Evolutionary conservation across 1,284 basidiomycete genomes (phyloP), one percentile per base, ranked within the genome.

Genomic region (Volvariella surrecta): DNA sequence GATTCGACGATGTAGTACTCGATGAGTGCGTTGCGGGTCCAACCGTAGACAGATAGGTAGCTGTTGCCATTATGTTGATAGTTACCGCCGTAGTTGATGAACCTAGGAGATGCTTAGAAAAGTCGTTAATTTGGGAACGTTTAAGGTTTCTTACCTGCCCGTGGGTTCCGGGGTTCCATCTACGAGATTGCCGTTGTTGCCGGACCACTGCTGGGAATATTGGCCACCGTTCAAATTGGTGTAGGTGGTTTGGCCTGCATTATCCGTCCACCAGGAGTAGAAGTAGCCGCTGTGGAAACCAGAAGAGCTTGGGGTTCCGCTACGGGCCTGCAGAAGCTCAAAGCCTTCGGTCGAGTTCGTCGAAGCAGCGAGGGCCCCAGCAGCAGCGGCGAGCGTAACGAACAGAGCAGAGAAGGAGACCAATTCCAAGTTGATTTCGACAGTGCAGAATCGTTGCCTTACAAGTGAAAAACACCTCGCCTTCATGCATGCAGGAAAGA

Each of bases 1-100:
- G 54, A 53, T 45, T 69, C 67, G 39, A 58, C 50, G 53, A 67
- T 57, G 56, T 66, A 66, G 55, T 67, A 67, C 51, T 68, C 64
- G 50, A 65, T 53, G 42, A 68, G 59, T 4, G 61, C 54, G 50
- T 52, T 61, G 17, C 53, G 55, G 9, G 61, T 64, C 63, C 61
- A 66, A 13, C 64, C 62, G 41, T 64, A 66, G 32, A 65, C 55
- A 32, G 62, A 55, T 24, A 65, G 58, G 50, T 66, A 66, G 51
- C 57, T 56, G 52, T 65, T 64, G n/a, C 63, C 62, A 50, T 57
- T 56, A 24, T 61, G 58, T 17, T 48, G 48, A 52, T 57, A 63
- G 15, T 51, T 57, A 21, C 58, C 64, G 42, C 46, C 54, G 52
- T 58, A 64, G 48, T 48, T 52, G 47, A 63, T 58, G 2, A 54